Evolutionary conservation across 1,284 basidiomycete species (phyloP).

Genomic region (Termitomyces sp.): DNA sequence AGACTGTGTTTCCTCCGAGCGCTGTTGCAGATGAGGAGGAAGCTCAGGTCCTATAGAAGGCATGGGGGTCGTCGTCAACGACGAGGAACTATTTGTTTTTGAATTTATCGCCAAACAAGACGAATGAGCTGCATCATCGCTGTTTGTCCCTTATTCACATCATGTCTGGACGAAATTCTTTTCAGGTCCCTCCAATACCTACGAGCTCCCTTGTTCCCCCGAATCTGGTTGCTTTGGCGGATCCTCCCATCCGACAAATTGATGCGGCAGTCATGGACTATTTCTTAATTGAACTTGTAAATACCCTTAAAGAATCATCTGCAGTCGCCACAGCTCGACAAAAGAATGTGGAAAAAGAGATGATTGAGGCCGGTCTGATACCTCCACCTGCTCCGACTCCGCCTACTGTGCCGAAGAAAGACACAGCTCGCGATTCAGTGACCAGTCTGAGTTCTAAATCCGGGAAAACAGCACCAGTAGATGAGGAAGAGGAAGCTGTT

Average conservation of each 20-base stretch:
- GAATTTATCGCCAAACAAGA: slow-evolving; percentile 10
- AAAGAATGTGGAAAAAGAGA: slow-evolving; percentile 65
- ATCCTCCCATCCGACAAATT: slow-evolving; percentile 55
- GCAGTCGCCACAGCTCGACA: slow-evolving; percentile 61
- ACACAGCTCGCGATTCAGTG: slow-evolving; percentile 47
- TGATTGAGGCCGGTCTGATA: slow-evolving; percentile 68
- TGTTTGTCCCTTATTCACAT: background rate
- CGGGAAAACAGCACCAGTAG: slow-evolving; percentile 28
- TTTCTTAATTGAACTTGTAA: slow-evolving; percentile 77
- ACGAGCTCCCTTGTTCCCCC: slow-evolving; percentile 30
- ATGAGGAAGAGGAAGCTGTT: slow-evolving; percentile 74
- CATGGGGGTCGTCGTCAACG: slow-evolving; percentile 25
- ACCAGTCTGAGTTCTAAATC: slow-evolving; percentile 40
- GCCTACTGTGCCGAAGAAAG: slow-evolving; percentile 38
- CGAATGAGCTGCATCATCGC: background rate
- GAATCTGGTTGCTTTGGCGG: slow-evolving; percentile 49
- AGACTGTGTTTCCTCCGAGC: slow-evolving; percentile 18
- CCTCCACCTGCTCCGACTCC: slow-evolving; percentile 40
- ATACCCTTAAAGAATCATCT: slow-evolving; percentile 67
- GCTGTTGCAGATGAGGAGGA: slow-evolving; percentile 35
- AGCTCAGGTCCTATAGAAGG: slow-evolving; percentile 49
- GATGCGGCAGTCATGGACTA: slow-evolving; percentile 81
- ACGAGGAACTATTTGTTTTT: slow-evolving; percentile 7
- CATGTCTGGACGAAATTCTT: slow-evolving; percentile 30
- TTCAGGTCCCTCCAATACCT: slow-evolving; percentile 31